These are phyloP conservation scores for Phalaenopsis hybrid DNA, from an alignment of 116 monocot species.

Conservation along the genomic window DNA sequence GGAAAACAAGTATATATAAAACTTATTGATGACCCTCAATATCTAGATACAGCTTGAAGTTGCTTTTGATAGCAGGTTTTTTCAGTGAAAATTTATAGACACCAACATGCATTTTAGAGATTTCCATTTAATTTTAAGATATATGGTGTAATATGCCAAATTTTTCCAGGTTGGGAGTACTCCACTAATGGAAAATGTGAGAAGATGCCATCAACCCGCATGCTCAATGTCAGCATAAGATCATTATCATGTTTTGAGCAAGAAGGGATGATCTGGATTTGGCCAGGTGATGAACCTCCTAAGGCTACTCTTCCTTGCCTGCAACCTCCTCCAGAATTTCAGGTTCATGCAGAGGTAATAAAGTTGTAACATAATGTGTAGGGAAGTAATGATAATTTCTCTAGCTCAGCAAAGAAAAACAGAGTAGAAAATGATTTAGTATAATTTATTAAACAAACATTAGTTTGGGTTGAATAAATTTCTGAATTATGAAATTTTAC, in stretches of 20 bases:
- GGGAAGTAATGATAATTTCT: background rate
- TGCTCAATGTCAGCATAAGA: slow-evolving; percentile 55
- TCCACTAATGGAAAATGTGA: slow-evolving; percentile 94
- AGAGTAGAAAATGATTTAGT: background rate
- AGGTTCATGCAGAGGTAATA: slow-evolving; percentile 83
- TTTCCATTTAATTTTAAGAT: background rate
- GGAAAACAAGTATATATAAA: too few species aligned
- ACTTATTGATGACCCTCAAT: too few species aligned
- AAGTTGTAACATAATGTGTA: background rate
- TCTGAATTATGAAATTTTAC: background rate
- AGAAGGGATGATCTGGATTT: slow-evolving; percentile 93
- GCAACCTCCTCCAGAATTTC: slow-evolving; percentile 73
- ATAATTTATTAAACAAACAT: too few species aligned
- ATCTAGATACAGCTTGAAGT: too few species aligned
- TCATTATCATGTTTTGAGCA: slow-evolving; percentile 88
- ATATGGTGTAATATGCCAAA: background rate
- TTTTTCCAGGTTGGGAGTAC: slow-evolving; percentile 86
- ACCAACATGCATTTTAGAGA: background rate
- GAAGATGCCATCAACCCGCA: slow-evolving; percentile 90
- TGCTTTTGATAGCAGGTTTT: too few species aligned
- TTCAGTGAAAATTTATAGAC: background rate
- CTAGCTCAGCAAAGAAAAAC: background rate
- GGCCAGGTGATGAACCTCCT: slow-evolving; percentile 82
- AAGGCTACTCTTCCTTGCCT: slow-evolving; percentile 65
- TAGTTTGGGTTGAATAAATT: background rate